Conservation (phyloP, 2,329 filamentous ascomycete species). For the Onygena corvina region DNA sequence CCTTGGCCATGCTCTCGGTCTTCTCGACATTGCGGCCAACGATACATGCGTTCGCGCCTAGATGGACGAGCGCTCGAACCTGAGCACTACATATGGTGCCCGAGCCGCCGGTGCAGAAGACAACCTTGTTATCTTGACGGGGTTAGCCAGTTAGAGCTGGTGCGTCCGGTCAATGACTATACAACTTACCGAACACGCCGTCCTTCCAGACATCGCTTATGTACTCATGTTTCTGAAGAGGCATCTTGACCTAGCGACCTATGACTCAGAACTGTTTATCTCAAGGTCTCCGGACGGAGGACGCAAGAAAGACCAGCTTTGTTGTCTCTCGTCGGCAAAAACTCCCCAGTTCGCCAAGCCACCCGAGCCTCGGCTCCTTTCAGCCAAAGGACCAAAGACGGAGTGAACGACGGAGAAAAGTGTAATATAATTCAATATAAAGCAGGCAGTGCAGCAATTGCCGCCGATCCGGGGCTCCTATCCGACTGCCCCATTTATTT, state of each 20-base stretch:
- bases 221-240: constrained; percentile 59
- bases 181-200: constrained; percentile 62
- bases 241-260: constrained; percentile 41
- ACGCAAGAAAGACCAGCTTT: background rate
- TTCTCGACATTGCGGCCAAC: constrained; percentile 81
- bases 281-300: background rate
- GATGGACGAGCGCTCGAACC: constrained; percentile 76
- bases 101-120: constrained; percentile 90
- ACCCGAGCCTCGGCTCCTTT: background rate
- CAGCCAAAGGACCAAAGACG: no score
- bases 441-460: no score
- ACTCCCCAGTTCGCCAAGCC: background rate
- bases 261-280: no score
- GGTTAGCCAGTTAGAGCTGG: background rate
- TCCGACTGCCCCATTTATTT: no score
- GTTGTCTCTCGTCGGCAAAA: background rate
- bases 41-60: constrained; percentile 89
- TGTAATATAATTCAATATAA: no score
- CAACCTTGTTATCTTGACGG: constrained; percentile 62
- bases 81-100: constrained; percentile 91
- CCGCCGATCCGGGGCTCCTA: no score
- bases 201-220: constrained; percentile 76
- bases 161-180: background rate
- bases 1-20: constrained; percentile 66
- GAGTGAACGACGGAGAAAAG: no score